Percentiles rank a stretch among this genome's conserved stretches.
Conservation (phyloP, 192 early-diverging fungal species). For the Coemansia sp. region DNA sequence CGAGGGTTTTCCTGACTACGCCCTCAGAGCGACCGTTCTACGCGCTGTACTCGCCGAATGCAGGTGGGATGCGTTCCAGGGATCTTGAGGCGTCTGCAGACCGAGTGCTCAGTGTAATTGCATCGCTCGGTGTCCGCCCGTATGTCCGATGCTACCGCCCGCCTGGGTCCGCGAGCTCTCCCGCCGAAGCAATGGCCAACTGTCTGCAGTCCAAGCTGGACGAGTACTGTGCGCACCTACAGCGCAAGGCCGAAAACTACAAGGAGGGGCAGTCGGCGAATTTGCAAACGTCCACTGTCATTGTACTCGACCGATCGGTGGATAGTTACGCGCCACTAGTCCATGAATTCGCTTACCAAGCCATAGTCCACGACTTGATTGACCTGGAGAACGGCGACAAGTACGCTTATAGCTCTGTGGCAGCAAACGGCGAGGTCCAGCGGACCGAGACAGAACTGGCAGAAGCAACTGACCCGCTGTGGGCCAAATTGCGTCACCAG, state of each 20-base stretch:
- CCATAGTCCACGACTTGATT: constrained; percentile 91
- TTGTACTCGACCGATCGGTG: constrained; percentile 87
- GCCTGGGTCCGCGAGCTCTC: neutral
- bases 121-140: constrained; percentile 35
- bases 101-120: constrained; percentile 43
- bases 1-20: constrained; percentile 51
- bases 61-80: constrained; percentile 5
- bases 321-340: constrained; percentile 87
- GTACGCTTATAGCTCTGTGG: constrained; percentile 15
- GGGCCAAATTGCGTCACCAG: constrained; percentile 49
- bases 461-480: constrained; percentile 48
- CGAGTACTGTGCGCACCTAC: constrained; percentile 63
- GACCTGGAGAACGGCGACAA: constrained; percentile 37
- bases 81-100: constrained; percentile 51
- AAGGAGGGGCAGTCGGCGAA: constrained; percentile 9
- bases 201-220: constrained; percentile 66
- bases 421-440: constrained; percentile 9
- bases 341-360: constrained; percentile 98
- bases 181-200: constrained; percentile 36
- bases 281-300: constrained; percentile 62
- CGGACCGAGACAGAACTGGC: constrained; percentile 32
- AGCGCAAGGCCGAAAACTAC: constrained; percentile 69
- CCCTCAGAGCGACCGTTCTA: constrained; percentile 52
- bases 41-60: constrained; percentile 51
- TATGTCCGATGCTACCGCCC: constrained; percentile 49